phyloP scores from a whole-genome alignment of 495 filamentous ascomycete species.

The Annulohypoxylon bovei region DNA sequence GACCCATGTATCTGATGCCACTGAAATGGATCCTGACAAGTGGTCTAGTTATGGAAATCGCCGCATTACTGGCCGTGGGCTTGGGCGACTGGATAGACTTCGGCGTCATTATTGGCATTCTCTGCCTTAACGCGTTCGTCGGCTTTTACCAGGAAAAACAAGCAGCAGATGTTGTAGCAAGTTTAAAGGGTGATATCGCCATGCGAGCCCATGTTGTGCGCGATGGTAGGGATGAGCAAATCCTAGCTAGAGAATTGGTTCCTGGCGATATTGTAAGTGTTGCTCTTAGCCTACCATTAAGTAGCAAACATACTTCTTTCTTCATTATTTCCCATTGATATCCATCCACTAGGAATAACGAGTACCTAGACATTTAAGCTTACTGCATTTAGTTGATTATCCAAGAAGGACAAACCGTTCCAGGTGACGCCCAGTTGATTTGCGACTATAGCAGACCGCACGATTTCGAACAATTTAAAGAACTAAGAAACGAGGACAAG shows the following conservation, averaged over 20 bases:
- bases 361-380: neutral
- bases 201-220: slow-evolving; percentile 79
- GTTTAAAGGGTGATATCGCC: slow-evolving; percentile 84
- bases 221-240: slow-evolving; percentile 74
- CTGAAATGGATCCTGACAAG: slow-evolving; percentile 20
- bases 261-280: slow-evolving; percentile 80
- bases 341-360: neutral
- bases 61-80: slow-evolving; percentile 80
- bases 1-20: neutral
- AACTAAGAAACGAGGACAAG: slow-evolving; percentile 67
- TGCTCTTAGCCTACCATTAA: neutral
- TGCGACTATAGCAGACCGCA: slow-evolving; percentile 77
- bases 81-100: slow-evolving; percentile 85
- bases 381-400: slow-evolving; percentile 59
- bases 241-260: slow-evolving; percentile 82
- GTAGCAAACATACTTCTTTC: no score
- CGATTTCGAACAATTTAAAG: slow-evolving; percentile 76
- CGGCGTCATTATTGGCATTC: slow-evolving; percentile 83
- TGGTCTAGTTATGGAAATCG: slow-evolving; percentile 80
- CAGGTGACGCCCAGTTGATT: slow-evolving; percentile 78
- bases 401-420: slow-evolving; percentile 80
- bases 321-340: neutral
- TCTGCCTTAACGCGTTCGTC: slow-evolving; percentile 81
- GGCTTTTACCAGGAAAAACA: slow-evolving; percentile 92
- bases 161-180: slow-evolving; percentile 83